Conservation (phyloP, 2,329 filamentous ascomycete species). For the Chrysoporthe deuterocubensis region DNA sequence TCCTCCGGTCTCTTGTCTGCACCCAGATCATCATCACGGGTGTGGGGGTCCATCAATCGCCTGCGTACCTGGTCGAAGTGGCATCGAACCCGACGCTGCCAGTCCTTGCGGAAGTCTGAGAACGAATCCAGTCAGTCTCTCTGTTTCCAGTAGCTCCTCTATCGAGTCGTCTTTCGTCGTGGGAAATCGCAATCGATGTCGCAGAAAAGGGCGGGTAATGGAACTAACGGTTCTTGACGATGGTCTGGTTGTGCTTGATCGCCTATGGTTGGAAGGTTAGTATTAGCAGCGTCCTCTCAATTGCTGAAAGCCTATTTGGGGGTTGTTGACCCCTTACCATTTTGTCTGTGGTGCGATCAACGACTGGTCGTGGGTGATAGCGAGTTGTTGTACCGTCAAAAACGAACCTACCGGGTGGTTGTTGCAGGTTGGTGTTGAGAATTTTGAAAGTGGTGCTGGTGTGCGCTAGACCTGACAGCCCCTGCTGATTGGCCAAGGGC, state of each 20-base stretch:
- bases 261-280: constrained; percentile 60
- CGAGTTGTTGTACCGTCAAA: constrained; percentile 27
- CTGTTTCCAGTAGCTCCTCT: constrained; percentile 15
- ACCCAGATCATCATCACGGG: constrained; percentile 27
- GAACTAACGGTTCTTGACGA: constrained; percentile 88
- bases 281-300: constrained; percentile 31
- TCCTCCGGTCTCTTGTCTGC: constrained; percentile 7
- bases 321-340: constrained; percentile 47
- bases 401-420: constrained; percentile 18
- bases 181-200: constrained; percentile 33
- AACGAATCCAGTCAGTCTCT: constrained; percentile 45
- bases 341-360: constrained; percentile 59
- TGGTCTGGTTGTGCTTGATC: constrained; percentile 99
- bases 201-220: constrained; percentile 29
- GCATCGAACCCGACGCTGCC: constrained; percentile 97
- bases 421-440: constrained; percentile 22
- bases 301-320: constrained; percentile 26
- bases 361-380: constrained; percentile 33
- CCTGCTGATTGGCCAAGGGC: constrained; percentile 21
- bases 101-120: constrained; percentile 98
- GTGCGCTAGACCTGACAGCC: constrained; percentile 10
- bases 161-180: constrained; percentile 33
- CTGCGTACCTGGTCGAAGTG: constrained; percentile 97
- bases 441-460: constrained; percentile 30
- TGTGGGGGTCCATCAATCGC: constrained; percentile 31